Evolutionary conservation across 2,329 filamentous ascomycete species (phyloP).

Genomic region (Waltergamsia citrina): DNA sequence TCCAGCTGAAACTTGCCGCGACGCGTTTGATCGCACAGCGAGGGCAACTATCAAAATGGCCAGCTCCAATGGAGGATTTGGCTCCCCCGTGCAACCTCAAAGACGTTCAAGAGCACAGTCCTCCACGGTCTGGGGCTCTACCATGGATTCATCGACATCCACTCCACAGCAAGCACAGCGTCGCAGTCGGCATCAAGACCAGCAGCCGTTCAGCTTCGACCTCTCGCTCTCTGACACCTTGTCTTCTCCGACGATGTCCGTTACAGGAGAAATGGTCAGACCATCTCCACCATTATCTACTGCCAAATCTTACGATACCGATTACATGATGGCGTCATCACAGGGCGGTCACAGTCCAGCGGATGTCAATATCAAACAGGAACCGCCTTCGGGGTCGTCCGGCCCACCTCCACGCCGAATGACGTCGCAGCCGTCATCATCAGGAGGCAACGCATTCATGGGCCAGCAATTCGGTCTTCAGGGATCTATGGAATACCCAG

Average conservation of each 20-base stretch:
- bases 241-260: conserved; percentile 29
- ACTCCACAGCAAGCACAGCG: conserved; percentile 7
- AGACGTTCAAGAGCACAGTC: conserved; percentile 13
- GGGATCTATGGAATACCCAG: conserved; percentile 28
- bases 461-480: conserved; percentile 22
- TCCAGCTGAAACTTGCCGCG: conserved; percentile 85
- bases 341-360: conserved; percentile 1
- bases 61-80: conserved; percentile 77
- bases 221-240: conserved; percentile 26
- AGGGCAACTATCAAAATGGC: conserved; percentile 96
- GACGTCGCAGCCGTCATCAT: conserved; percentile 21
- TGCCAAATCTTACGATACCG: conserved; percentile 24
- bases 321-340: conserved; percentile 15
- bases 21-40: conserved; percentile 90
- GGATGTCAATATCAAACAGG: conserved; percentile 5
- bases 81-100: conserved; percentile 24
- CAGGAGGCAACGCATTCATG: conserved; percentile 18
- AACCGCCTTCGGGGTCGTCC: conserved; percentile 15
- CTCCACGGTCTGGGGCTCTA: conserved; percentile 17
- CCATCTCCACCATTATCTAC: conserved; percentile 28
- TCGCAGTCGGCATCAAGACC: conserved; percentile 18
- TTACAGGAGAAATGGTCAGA: conserved; percentile 20
- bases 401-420: conserved; percentile 17
- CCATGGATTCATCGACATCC: conserved; percentile 14
- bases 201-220: conserved; percentile 23